Evolutionary conservation across 495 filamentous ascomycete species (phyloP).

Genomic region (Podospora anserina): DNA sequence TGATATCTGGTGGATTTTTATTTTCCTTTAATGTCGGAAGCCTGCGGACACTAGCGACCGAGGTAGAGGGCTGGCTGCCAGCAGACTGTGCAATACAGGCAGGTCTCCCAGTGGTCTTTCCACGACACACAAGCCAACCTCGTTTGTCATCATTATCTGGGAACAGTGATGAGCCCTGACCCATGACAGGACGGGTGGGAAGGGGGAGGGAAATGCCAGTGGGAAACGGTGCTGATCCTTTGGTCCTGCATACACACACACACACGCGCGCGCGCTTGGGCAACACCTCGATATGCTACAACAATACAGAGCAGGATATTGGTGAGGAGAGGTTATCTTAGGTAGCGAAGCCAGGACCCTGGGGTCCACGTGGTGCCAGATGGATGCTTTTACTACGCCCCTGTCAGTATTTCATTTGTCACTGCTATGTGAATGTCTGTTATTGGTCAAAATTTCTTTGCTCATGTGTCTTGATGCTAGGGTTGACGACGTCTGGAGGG

Average conservation of each 20-base stretch:
- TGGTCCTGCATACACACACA: neutral
- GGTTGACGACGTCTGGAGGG: no score
- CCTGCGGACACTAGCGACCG: neutral
- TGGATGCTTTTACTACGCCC: neutral
- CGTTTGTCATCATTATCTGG: neutral
- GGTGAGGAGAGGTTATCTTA: neutral
- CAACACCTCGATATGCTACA: neutral
- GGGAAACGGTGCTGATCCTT: neutral
- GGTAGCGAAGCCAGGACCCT: neutral
- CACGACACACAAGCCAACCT: neutral
- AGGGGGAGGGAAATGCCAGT: neutral
- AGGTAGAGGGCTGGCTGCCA: neutral
- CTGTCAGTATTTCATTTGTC: neutral
- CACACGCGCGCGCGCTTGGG: no score
- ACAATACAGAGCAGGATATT: neutral
- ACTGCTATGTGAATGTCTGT: neutral
- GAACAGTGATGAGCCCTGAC: neutral
- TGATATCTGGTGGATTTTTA: constrained; percentile 4
- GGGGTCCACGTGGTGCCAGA: neutral
- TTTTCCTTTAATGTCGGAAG: constrained; percentile 12
- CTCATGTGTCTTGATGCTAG: no score
- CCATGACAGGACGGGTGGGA: neutral
- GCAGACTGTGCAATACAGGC: neutral
- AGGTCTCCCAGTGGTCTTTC: neutral
- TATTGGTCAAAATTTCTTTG: neutral